Conservation (phyloP, 225 moss, liverwort and hornwort species). For the Pseudisothecium myosuroides region DNA sequence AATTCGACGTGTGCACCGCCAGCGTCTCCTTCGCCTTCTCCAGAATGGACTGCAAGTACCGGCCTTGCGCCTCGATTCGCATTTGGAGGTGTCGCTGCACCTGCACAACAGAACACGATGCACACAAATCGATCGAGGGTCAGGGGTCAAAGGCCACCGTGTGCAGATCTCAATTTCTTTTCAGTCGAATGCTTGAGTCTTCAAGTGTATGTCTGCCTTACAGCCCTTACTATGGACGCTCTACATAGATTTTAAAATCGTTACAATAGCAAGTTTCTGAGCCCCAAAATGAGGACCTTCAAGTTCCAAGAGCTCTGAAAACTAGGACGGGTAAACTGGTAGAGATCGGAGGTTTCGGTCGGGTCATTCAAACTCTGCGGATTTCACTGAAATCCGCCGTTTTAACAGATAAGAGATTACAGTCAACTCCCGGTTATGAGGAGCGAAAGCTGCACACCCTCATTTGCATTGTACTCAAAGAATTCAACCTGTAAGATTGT, state of each 20-base stretch:
- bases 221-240: not conserved
- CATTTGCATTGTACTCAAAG: too few species aligned
- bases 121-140: not conserved
- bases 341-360: not conserved
- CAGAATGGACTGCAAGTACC: conserved; percentile 88
- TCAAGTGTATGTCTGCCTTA: not conserved
- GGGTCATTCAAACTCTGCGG: not conserved
- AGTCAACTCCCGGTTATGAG: not conserved
- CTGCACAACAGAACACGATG: not conserved
- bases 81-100: conserved; percentile 92
- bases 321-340: not conserved
- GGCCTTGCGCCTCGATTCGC: conserved; percentile 94
- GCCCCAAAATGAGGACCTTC: not conserved
- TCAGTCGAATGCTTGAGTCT: not conserved
- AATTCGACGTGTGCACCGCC: conserved; percentile 62
- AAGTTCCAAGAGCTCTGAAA: not conserved
- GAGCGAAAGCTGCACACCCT: not conserved
- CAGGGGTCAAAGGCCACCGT: not conserved
- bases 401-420: not conserved
- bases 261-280: not conserved
- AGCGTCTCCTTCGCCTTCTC: conserved; percentile 95
- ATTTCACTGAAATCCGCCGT: not conserved
- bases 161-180: not conserved
- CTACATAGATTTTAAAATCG: not conserved
- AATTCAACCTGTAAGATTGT: not conserved